phyloP scores from a whole-genome alignment of 1,284 basidiomycete genomes.

The Dichomitus squalens region DNA sequence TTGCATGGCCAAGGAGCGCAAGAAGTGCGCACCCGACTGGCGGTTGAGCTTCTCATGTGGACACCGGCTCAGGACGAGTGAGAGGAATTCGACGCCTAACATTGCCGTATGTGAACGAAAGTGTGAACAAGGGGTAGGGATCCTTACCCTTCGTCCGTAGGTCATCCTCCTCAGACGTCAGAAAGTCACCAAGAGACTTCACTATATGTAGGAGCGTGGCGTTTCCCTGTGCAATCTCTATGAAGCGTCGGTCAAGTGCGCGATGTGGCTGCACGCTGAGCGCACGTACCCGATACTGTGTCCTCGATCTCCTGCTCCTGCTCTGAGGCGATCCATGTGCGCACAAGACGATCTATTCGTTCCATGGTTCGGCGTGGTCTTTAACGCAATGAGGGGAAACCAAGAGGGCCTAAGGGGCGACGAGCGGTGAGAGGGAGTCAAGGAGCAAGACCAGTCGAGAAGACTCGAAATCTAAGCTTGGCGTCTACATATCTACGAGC shows the following conservation, averaged over 20 bases:
- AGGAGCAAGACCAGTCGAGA: no score
- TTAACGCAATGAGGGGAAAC: no score
- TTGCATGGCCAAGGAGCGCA: not conserved
- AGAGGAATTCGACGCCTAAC: slow-evolving; percentile 77
- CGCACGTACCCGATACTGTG: slow-evolving; percentile 55
- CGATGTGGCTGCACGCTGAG: slow-evolving; percentile 10
- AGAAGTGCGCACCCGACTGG: slow-evolving; percentile 69
- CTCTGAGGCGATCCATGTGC: slow-evolving; percentile 73
- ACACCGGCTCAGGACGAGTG: slow-evolving; percentile 62
- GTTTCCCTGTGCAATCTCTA: slow-evolving; percentile 68
- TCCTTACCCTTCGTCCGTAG: slow-evolving; percentile 75
- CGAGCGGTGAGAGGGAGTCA: no score
- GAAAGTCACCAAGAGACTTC: slow-evolving; percentile 82
- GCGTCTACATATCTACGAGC: no score
- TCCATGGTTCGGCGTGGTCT: no score
- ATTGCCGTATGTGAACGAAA: slow-evolving; percentile 1
- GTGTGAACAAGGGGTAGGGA: not conserved
- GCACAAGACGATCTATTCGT: slow-evolving; percentile 55
- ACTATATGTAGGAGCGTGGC: slow-evolving; percentile 82
- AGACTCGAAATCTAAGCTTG: no score
- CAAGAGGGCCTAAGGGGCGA: no score
- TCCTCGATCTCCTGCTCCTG: slow-evolving; percentile 63
- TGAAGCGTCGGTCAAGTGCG: not conserved
- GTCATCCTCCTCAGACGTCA: slow-evolving; percentile 85
- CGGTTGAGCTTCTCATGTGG: slow-evolving; percentile 72